Base-by-base conservation (phyloP, 352 stramenopile species). In the Phytopythium chamaehyphon region DNA sequence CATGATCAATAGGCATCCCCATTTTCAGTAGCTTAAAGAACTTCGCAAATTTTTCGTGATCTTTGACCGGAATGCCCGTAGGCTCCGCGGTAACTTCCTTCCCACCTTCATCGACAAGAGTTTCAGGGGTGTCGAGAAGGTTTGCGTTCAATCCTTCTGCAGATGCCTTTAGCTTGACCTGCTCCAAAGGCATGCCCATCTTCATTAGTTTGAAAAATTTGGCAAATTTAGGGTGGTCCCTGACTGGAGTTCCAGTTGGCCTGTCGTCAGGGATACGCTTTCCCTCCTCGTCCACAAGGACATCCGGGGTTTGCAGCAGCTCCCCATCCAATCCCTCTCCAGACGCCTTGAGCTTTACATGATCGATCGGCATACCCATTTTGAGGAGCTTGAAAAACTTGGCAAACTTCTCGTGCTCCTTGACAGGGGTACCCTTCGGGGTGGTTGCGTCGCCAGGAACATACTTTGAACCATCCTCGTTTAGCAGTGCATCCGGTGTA, bases 21-120 rank as follows among this genome's bases (percentile, higher is more conserved):
- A 95, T 91, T 35, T 87, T 89, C 44, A 93, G 37, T 67, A 98
- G 91, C 56, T 97, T 98, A 61, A 98, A 98, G 54, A 98, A 98
- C 64, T 97, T 97, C 16, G 64, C 71, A 60, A 95, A 98, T 43
- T 90, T 88, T 15, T 86, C 83, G 61, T 98, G 87, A 6, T 97
- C 87, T 54, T 97, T 87, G 33, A 84, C 76, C 3, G 68, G 61
- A 19, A 39, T 66, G 1, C 74, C 69, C 48, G 62, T 78, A 2
- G 56, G 51, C n/a, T 62, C 39, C 14, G 24, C 54, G 14, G 53
- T 46, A n/a, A 70, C 45, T 43, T 66, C 63, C 48, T 76, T 76
- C 12, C 76, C 78, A 15, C 81, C 66, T 24, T 71, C 62, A 55
- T 82, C 64, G 12, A 88, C 55, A 10, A 83, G 40, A 31, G 66